phyloP scores from a whole-genome alignment of 2,329 filamentous ascomycete genomes.

The Apiospora saccharicola region DNA sequence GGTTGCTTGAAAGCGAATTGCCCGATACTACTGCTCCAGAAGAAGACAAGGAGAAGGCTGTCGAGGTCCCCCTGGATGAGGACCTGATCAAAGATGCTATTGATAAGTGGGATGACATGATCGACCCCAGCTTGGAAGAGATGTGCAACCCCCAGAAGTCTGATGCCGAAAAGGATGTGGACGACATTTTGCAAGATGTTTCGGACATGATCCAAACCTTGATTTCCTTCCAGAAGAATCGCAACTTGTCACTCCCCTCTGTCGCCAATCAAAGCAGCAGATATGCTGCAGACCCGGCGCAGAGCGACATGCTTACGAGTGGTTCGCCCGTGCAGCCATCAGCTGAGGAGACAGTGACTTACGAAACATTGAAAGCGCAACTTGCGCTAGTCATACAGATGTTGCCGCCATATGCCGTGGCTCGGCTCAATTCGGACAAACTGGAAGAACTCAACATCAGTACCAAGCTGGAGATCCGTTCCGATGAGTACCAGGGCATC shows the following conservation, averaged over 20 bases:
- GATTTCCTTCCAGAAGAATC: slow-evolving; percentile 80
- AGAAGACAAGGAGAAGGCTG: slow-evolving; percentile 40
- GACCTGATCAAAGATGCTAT: slow-evolving; percentile 60
- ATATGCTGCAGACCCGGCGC: slow-evolving; percentile 67
- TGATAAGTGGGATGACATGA: slow-evolving; percentile 64
- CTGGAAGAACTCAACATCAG: slow-evolving; percentile 84
- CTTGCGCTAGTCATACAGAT: slow-evolving; percentile 76
- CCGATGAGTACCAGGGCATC: slow-evolving; percentile 76
- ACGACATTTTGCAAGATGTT: slow-evolving; percentile 76
- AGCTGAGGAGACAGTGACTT: slow-evolving; percentile 66
- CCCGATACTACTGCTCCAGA: slow-evolving; percentile 46
- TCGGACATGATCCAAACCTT: slow-evolving; percentile 80
- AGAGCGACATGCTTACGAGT: slow-evolving; percentile 72
- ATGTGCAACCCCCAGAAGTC: slow-evolving; percentile 58
- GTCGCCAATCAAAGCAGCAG: slow-evolving; percentile 61
- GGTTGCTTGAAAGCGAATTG: slow-evolving; percentile 63
- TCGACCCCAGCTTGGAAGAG: slow-evolving; percentile 66
- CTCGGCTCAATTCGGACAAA: slow-evolving; percentile 86
- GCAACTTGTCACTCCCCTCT: slow-evolving; percentile 72
- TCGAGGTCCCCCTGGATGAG: slow-evolving; percentile 53
- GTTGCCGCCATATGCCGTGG: slow-evolving; percentile 84
- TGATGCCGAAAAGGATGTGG: slow-evolving; percentile 65
- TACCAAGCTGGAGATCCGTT: slow-evolving; percentile 77
- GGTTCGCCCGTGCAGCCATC: slow-evolving; percentile 73
- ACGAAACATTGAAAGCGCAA: slow-evolving; percentile 78